Conservation (phyloP, 176 grass and related monocot species). For the Avena sativa region DNA sequence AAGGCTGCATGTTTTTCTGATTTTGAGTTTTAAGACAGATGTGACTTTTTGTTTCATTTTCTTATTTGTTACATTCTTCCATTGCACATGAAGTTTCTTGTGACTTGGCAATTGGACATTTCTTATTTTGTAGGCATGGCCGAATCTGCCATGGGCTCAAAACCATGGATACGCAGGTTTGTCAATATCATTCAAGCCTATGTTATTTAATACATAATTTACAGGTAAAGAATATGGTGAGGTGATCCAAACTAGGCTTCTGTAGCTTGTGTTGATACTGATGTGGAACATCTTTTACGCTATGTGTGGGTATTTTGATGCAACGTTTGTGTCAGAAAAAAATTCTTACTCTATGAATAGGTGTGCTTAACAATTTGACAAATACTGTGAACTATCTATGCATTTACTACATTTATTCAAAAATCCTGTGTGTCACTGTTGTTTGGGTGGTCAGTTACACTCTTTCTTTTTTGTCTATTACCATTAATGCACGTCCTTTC, state of each 20-base stretch:
- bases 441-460: slow-evolving; percentile 7
- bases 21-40: too few relatives aligned
- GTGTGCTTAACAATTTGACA: background rate
- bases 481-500: background rate
- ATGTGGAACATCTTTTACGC: background rate
- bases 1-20: too few relatives aligned
- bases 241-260: background rate
- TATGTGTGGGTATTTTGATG: background rate
- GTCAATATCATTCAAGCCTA: slow-evolving; percentile 21
- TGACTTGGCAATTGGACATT: slow-evolving; percentile 3
- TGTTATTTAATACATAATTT: slow-evolving; percentile 34
- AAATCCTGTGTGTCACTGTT: background rate
- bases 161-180: slow-evolving; percentile 73
- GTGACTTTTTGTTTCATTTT: slow-evolving; percentile 10
- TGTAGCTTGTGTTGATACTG: slow-evolving; percentile 15
- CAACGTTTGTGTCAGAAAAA: background rate
- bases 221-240: background rate
- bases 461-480: background rate
- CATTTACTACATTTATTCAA: background rate
- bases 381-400: slow-evolving; percentile 3
- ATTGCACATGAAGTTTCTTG: slow-evolving; percentile 17
- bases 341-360: background rate
- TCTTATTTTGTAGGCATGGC: slow-evolving; percentile 64
- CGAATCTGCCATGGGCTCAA: slow-evolving; percentile 58
- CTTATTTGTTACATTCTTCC: background rate